Percentiles rank a stretch among this genome's conserved stretches.
These are phyloP conservation scores for Suillus placidus DNA, from an alignment of 768 basidiomycete genomes.

Conservation along the genomic window DNA sequence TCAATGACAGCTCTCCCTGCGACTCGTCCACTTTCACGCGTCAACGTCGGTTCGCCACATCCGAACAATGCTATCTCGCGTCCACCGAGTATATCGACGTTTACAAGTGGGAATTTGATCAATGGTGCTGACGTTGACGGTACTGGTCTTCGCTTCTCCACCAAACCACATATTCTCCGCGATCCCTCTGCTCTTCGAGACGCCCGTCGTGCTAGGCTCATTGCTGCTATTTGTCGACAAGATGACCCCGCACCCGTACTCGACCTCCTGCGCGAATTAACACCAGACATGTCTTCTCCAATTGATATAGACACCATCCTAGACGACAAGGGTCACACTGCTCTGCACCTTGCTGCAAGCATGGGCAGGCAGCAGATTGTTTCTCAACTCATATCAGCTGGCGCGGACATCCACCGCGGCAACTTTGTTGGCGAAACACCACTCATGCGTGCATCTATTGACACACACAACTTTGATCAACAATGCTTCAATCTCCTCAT, in stretches of 20 bases:
- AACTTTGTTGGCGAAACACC: constrained; percentile 96
- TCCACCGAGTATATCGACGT: constrained; percentile 44
- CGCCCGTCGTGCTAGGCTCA: constrained; percentile 60
- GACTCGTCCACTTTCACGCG: constrained; percentile 37
- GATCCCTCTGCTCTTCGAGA: constrained; percentile 56
- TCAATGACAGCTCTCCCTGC: constrained; percentile 14
- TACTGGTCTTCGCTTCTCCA: constrained; percentile 63
- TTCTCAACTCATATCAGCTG: constrained; percentile 68
- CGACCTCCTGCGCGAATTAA: constrained; percentile 66
- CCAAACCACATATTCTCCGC: constrained; percentile 59
- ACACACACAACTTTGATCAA: constrained; percentile 81
- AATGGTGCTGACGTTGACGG: constrained; percentile 46
- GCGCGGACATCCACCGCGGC: constrained; percentile 89
- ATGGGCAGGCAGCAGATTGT: constrained; percentile 72
- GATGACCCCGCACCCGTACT: constrained; percentile 69
- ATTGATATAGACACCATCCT: constrained; percentile 80
- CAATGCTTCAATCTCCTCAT: constrained; percentile 75
- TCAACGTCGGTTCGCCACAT: constrained; percentile 36
- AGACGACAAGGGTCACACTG: constrained; percentile 94
- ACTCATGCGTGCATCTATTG: constrained; percentile 87
- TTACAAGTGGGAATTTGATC: constrained; percentile 46
- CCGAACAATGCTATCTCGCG: constrained; percentile 50
- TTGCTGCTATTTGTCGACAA: constrained; percentile 66
- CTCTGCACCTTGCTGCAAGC: constrained; percentile 91
- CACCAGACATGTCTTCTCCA: constrained; percentile 41